Conservation (phyloP, 2,329 filamentous ascomycete genomes). For the Ophiocordyceps robertsii region DNA sequence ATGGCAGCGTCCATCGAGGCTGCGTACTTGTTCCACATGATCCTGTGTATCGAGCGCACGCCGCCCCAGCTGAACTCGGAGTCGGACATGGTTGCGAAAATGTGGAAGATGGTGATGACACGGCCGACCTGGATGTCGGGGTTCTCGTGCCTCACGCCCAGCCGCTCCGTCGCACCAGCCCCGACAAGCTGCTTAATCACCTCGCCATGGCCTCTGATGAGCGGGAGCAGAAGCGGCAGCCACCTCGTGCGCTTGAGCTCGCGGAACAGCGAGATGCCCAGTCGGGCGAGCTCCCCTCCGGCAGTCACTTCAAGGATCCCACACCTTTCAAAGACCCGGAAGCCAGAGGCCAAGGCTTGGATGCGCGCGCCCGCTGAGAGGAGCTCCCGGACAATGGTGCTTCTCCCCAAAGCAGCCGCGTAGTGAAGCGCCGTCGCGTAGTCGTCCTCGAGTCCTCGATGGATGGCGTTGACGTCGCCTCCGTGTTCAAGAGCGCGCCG, state of each 20-base stretch:
- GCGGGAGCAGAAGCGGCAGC: slow-evolving; percentile 1
- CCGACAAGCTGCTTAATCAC: background rate
- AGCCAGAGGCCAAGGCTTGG: background rate
- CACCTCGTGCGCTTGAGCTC: background rate
- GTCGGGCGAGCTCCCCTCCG: too few relatives aligned
- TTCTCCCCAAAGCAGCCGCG: background rate
- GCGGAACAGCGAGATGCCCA: too few relatives aligned
- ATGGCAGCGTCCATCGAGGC: background rate
- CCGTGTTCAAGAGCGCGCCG: background rate
- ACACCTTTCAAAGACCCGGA: too few relatives aligned
- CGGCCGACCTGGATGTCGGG: rapidly evolving
- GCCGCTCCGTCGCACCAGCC: too few relatives aligned
- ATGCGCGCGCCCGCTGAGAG: background rate
- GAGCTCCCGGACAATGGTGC: background rate
- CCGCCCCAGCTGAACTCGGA: background rate
- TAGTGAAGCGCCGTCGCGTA: background rate
- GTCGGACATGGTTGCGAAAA: background rate
- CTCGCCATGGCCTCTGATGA: background rate
- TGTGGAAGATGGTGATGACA: background rate
- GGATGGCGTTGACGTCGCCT: background rate
- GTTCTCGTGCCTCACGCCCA: background rate
- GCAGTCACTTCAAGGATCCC: too few relatives aligned
- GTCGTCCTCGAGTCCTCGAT: background rate
- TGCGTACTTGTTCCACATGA: background rate
- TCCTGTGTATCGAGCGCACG: background rate